Evolutionary conservation across 495 filamentous ascomycete species (phyloP), one percentile per base, ranked within the genome.

Genomic region (Glarea lozoyensis): DNA sequence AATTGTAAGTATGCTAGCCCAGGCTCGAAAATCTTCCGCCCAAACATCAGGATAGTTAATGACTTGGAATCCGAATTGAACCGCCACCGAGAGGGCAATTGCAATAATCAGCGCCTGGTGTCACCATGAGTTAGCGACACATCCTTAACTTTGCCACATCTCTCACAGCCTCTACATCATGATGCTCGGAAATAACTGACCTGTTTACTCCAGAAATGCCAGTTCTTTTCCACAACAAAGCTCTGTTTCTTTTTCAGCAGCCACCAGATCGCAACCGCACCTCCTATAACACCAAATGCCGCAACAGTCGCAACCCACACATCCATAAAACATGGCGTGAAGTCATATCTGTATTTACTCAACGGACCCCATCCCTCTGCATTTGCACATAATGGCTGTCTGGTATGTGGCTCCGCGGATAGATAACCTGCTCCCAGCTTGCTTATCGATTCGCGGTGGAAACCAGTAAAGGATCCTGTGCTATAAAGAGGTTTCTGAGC

Each of bases 251-350:
- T 64, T 37, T 56, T 58, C 40, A 67, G 30, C 50, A 94, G 70
- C 64, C 81, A 82, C 69, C 73, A 83, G 21, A 90, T 61, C 2
- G 93, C 88, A 9, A 77, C 70, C 19, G 78, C 72, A 31, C 93
- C 93, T 42, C 78, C 67, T 12, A 94, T 24, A 19, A 94, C 68
- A 10, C 92, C 86, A 62, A 76, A 88, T 3, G 73, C 68, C 9
- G 86, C 88, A 15, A 95, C 81, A 4, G 70, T 56, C 21, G 81
- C 77, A 42, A 97, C 75, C 67, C 81, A 84, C 9, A 89, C 72
- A 59, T 97, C 93, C 37, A 94, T 72, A 60, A 96, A 97, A 64
- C 93, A 99, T 43, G 93, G 88, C 27, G 93, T 96, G 61, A 99
- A 84, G 60, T 97, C 89, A 60, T 84, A 94, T 49, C 88, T 68